A percentile compares a stretch with the other conserved stretches of the same genome.
phyloP scores from a whole-genome alignment of 73 alveolate species.

The Tetrahymena thermophila region DNA sequence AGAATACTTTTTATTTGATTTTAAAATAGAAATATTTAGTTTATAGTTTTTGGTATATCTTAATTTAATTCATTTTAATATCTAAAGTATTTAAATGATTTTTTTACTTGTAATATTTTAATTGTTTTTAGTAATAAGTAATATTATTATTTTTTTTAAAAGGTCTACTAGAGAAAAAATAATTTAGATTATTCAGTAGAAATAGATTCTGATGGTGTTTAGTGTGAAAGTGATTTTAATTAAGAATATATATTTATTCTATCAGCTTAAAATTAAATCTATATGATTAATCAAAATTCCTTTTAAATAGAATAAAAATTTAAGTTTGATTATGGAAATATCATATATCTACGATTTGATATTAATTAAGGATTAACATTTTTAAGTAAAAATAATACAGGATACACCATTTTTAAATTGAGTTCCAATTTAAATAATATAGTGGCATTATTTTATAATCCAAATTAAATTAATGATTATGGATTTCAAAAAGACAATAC shows the following conservation, averaged over 20 bases:
- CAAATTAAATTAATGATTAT: background rate
- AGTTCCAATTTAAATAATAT: background rate
- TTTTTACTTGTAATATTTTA: no score
- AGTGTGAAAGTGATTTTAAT: background rate
- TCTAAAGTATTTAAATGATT: no score
- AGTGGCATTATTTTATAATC: background rate
- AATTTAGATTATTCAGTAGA: background rate
- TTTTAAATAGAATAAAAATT: background rate
- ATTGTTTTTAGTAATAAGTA: no score
- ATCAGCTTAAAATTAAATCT: background rate
- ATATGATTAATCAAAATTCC: background rate
- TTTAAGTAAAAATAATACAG: background rate
- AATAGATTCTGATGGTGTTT: background rate
- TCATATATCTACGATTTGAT: background rate
- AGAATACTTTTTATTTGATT: no score
- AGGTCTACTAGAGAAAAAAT: background rate
- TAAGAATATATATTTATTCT: background rate
- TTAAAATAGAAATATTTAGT: no score
- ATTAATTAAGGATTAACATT: background rate
- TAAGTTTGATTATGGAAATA: background rate
- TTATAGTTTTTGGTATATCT: no score
- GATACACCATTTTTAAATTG: background rate
- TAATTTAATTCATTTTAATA: no score
- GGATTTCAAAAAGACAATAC: background rate
- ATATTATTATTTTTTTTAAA: no score